These are phyloP conservation scores for Clonostachys rosea DNA, from an alignment of 2,329 filamentous ascomycete genomes.

Conservation along the genomic window DNA sequence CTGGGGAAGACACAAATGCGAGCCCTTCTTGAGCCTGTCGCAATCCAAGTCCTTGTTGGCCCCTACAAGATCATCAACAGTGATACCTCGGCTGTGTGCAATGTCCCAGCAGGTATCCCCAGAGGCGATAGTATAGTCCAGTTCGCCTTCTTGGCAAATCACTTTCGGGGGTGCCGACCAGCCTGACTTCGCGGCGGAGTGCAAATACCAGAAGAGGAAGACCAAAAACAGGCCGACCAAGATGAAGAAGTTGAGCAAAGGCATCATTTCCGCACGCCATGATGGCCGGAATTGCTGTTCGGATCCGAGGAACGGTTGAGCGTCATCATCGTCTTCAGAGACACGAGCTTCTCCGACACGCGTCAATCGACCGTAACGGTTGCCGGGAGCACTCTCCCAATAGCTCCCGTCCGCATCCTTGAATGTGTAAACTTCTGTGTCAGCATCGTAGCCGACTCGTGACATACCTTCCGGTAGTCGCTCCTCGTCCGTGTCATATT, in stretches of 20 bases:
- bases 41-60: constrained; percentile 43
- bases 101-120: constrained; percentile 52
- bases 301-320: constrained; percentile 21
- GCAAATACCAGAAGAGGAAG: constrained; percentile 42
- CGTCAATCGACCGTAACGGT: constrained; percentile 40
- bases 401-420: constrained; percentile 39
- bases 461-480: constrained; percentile 51
- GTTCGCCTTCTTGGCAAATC: constrained; percentile 20
- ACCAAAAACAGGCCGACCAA: constrained; percentile 46
- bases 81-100: constrained; percentile 32
- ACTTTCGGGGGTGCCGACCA: constrained; percentile 1
- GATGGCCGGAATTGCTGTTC: constrained; percentile 16
- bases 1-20: constrained; percentile 37
- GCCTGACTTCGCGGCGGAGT: constrained; percentile 17
- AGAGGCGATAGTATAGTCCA: constrained; percentile 30
- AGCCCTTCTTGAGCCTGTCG: constrained; percentile 33
- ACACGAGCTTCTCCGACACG: constrained; percentile 19
- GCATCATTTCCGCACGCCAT: constrained; percentile 46
- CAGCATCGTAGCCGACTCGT: constrained; percentile 51
- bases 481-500: constrained; percentile 40
- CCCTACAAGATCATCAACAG: constrained; percentile 37
- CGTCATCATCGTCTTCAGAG: constrained; percentile 10
- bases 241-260: constrained; percentile 54
- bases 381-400: constrained; percentile 46
- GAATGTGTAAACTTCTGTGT: constrained; percentile 48